A percentile compares a stretch with the other conserved stretches of the same genome.
Evolutionary conservation across 2,329 filamentous ascomycete genomes (phyloP).

Genomic region (Calonectria pseudoreteaudii): DNA sequence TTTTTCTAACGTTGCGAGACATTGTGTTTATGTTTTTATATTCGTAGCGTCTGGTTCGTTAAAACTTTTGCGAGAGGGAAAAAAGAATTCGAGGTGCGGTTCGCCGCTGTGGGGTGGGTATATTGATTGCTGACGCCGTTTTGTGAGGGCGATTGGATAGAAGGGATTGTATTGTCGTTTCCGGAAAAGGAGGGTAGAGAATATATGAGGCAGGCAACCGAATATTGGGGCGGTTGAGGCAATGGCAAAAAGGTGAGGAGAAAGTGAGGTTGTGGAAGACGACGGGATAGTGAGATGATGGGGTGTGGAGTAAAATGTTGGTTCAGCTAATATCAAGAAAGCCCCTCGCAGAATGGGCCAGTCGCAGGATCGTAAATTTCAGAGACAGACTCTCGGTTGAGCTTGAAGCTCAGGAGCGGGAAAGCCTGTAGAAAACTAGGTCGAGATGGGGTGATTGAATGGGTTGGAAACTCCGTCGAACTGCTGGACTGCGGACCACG

Average conservation of each 20-base stretch:
- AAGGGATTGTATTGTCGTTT: constrained; percentile 5
- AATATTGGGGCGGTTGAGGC: background rate
- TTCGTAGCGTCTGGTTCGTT: constrained; percentile 5
- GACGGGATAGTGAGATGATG: background rate
- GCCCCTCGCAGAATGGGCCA: constrained; percentile 45
- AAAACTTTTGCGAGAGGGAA: background rate
- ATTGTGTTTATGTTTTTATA: constrained; percentile 47
- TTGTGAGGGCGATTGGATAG: background rate
- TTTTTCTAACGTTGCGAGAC: constrained; percentile 66
- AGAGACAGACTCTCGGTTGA: constrained; percentile 54
- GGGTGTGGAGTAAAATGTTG: constrained; percentile 18
- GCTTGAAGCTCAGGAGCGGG: constrained; percentile 55
- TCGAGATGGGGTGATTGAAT: constrained; percentile 67
- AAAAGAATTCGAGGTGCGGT: background rate
- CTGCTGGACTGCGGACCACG: constrained; percentile 85
- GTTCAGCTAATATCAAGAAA: constrained; percentile 26
- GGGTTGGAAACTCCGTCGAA: constrained; percentile 75
- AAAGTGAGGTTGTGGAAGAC: background rate
- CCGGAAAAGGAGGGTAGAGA: background rate
- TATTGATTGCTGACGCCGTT: background rate
- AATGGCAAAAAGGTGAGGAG: background rate
- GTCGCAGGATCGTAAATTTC: constrained; percentile 48
- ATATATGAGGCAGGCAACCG: background rate
- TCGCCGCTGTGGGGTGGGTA: background rate
- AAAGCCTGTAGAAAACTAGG: constrained; percentile 74